Base-by-base conservation (phyloP, 164 flowering plant genomes). In the Vitis cinerea region DNA sequence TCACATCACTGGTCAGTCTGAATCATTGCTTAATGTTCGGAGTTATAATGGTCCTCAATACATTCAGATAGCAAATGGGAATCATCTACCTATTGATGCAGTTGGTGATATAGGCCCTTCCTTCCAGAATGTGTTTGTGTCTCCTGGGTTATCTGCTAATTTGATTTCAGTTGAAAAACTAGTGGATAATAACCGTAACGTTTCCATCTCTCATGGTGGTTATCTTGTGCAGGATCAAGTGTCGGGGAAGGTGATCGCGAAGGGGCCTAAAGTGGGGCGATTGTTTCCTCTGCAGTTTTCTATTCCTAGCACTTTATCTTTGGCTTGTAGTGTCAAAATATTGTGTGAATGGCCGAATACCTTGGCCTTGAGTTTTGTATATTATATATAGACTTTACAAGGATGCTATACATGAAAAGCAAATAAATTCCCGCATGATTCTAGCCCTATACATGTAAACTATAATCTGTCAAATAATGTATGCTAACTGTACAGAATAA, bases 241-340 rank as follows among this genome's bases (percentile, higher is more conserved):
- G 6, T 31, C 44, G 0, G 44, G 44, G 44, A 31, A 31, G 44
- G 44, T 31, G 54, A 59, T 68, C 17, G 49, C 58, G 44, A 68
- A 4, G 65, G 65, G 50, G 48, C 71, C 64, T 68, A 68, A 68
- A 68, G 64, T 58, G 13, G 57, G 71, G 15, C 10, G 65, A 11
- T 16, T 68, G 1, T 60, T 60, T 68, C 56, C 71, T 19, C 19
- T 68, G 1, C 58, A 23, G 8, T 49, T 60, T 49, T 17, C 56
- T 19, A 10, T n/a, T 54, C 17, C 59, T 23, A 7, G 17, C 8
- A 29, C 48, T 0, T 10, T 52, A 5, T 65, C 58, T 65, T 3
- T 65, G 27, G 37, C 6, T 65, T 65, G 58, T 52, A 17, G 19
- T 17, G 19, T 17, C 19, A 17, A 17, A 17, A 17, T 17, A 17